phyloP scores from a whole-genome alignment of 345 rosid genomes.

The Citrus glauca region DNA sequence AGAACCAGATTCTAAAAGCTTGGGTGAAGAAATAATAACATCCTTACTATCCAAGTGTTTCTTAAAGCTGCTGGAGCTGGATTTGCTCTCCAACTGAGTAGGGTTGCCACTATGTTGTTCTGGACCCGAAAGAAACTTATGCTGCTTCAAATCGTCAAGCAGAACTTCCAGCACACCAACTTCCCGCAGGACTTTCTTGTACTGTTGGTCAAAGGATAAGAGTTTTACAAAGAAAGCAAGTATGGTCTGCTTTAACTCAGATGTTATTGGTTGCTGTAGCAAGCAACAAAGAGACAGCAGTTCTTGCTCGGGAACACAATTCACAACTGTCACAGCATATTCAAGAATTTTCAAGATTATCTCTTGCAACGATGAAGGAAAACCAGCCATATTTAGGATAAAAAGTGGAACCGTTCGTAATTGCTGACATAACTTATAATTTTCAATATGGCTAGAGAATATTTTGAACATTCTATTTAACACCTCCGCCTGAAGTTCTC shows the following conservation, averaged over 20 bases:
- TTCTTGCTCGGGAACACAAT: slow-evolving; percentile 99
- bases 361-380: slow-evolving; percentile 89
- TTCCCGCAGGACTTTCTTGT: slow-evolving; percentile 94
- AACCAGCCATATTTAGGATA: slow-evolving; percentile 92
- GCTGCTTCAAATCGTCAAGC: slow-evolving; percentile 92
- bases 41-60: slow-evolving; percentile 80
- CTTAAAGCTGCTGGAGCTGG: slow-evolving; percentile 78
- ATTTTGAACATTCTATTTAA: slow-evolving; percentile 95
- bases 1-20: slow-evolving; percentile 77
- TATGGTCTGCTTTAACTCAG: slow-evolving; percentile 86
- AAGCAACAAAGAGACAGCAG: slow-evolving; percentile 96
- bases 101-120: slow-evolving; percentile 44
- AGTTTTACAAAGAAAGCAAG: slow-evolving; percentile 96
- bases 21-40: slow-evolving; percentile 87
- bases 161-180: slow-evolving; percentile 96
- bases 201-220: slow-evolving; percentile 95
- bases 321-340: slow-evolving; percentile 97
- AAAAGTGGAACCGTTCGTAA: slow-evolving; percentile 94
- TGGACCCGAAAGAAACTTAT: slow-evolving; percentile 78
- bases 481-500: slow-evolving; percentile 92
- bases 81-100: slow-evolving; percentile 55
- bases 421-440: slow-evolving; percentile 87
- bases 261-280: slow-evolving; percentile 89
- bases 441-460: slow-evolving; percentile 96
- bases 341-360: slow-evolving; percentile 96